Evolutionary conservation across 176 grass and related monocot genomes (phyloP), one percentile per base, ranked within the genome.

Genomic region (Elaeis guineensis): DNA sequence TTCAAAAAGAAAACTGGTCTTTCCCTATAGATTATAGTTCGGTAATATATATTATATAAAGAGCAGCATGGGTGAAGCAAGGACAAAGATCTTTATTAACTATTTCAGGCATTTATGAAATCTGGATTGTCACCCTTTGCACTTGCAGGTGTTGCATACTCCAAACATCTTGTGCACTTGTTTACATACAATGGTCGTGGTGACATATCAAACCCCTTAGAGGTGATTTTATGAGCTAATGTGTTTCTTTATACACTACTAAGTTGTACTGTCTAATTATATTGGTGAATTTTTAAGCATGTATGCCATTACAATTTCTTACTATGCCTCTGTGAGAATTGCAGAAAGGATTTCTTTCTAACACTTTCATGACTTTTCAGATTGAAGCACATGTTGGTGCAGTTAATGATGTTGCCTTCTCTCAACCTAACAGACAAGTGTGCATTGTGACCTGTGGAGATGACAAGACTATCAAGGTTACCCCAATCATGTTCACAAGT

Each of bases 371-470:
- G 21, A 6, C 5, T 62, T 59, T 16, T 15, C 30, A 78, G 75
- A 70, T 78, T 28, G 75, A 78, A 35, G 75, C 75, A 23, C 75
- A 78, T 64, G 30, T 55, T 56, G 75, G 75, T 49, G 65, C 66
- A 19, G 57, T 78, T 32, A 78, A 78, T 55, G 75, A 78, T 50
- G 58, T 78, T 32, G 66, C 75, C 28, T 78, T 78, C 60, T 65
- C 75, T 25, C 75, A 71, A 49, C 50, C 51, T 55, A 25, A 28
- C 39, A 49, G 70, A 21, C 54, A 77, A 35, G 21, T 32, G 21
- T 55, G 17, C 57, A 52, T 78, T 20, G 44, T 78, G 44, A 78
- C 75, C 2, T 54, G 66, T 21, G 74, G 74, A 35, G 75, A 78
- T 50, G 75, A 78, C 65, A 69, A 62, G n/a, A 55, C 58, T 7